These are phyloP conservation scores for Pestalotiopsis sp. DNA, from an alignment of 2,329 filamentous ascomycete genomes.

Conservation along the genomic window DNA sequence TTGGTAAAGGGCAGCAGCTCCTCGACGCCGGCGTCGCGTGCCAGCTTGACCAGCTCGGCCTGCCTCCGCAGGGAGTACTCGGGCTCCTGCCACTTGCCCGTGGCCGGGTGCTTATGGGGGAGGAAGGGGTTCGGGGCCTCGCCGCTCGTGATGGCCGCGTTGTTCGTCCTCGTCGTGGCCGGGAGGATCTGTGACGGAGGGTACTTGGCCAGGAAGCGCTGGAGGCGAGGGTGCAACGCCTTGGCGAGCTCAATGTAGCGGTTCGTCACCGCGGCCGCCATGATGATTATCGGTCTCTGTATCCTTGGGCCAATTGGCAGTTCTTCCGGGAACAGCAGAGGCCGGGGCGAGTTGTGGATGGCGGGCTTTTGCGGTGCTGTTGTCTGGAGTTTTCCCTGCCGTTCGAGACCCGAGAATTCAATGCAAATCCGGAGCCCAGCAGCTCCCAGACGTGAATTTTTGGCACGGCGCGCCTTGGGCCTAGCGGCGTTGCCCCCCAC, in stretches of 20 bases:
- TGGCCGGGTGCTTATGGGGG: slow-evolving; percentile 75
- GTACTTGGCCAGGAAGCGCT: slow-evolving; percentile 87
- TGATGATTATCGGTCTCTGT: background rate
- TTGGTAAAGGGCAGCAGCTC: slow-evolving; percentile 75
- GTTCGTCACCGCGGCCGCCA: slow-evolving; percentile 24
- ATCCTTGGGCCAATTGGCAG: background rate
- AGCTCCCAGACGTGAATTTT: slow-evolving; percentile 6
- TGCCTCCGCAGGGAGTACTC: slow-evolving; percentile 83
- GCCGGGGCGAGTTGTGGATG: background rate
- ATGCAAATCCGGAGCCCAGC: background rate
- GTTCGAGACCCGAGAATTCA: background rate
- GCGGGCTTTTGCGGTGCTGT: background rate
- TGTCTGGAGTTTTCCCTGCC: background rate
- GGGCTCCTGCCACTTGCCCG: slow-evolving; percentile 82
- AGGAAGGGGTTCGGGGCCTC: slow-evolving; percentile 73
- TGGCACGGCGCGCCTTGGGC: background rate
- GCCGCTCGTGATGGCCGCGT: slow-evolving; percentile 33
- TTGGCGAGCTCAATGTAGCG: slow-evolving; percentile 63
- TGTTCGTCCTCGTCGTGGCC: slow-evolving; percentile 33
- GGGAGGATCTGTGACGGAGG: slow-evolving; percentile 70
- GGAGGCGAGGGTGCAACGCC: slow-evolving; percentile 75
- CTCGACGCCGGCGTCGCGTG: slow-evolving; percentile 76
- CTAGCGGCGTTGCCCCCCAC: background rate
- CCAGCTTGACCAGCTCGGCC: slow-evolving; percentile 88
- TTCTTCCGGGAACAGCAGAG: background rate